Evolutionary conservation across 225 moss, liverwort and hornwort species (phyloP).

Genomic region (Thuidium tamariscinum): DNA sequence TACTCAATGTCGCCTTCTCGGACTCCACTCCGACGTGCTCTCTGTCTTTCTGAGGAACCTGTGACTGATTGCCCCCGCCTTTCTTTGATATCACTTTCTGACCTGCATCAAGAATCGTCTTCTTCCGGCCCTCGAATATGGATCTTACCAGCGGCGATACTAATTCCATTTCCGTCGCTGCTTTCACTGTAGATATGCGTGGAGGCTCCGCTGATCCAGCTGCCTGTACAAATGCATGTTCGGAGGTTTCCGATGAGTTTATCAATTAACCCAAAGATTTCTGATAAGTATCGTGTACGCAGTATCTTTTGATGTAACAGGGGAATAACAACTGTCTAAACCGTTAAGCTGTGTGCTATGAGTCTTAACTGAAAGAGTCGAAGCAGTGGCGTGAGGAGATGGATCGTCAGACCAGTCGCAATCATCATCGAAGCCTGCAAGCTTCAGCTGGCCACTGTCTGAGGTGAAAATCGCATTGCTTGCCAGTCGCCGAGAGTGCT

Average conservation of each 20-base stretch:
- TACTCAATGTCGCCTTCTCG: conserved; percentile 1
- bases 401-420: conserved; percentile 20
- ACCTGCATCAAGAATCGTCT: conserved; percentile 3
- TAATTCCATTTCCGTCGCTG: conserved; percentile 3
- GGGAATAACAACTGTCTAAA: conserved; percentile 17
- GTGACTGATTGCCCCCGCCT: neutral
- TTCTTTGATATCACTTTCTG: conserved; percentile 3
- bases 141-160: conserved; percentile 31
- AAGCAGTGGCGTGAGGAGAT: neutral
- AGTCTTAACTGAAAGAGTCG: conserved; percentile 15
- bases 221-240: conserved; percentile 5
- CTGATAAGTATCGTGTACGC: neutral
- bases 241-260: neutral
- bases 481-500: neutral
- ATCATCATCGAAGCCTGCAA: conserved; percentile 25
- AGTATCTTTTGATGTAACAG: neutral
- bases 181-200: neutral
- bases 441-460: neutral
- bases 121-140: conserved; percentile 32
- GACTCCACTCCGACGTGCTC: neutral
- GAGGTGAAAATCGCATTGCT: neutral
- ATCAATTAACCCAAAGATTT: neutral
- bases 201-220: neutral
- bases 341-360: neutral
- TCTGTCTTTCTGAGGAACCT: neutral